Evolutionary conservation across 148 eudicot genomes (phyloP).

Genomic region (Vaccinium vitisidaea): DNA sequence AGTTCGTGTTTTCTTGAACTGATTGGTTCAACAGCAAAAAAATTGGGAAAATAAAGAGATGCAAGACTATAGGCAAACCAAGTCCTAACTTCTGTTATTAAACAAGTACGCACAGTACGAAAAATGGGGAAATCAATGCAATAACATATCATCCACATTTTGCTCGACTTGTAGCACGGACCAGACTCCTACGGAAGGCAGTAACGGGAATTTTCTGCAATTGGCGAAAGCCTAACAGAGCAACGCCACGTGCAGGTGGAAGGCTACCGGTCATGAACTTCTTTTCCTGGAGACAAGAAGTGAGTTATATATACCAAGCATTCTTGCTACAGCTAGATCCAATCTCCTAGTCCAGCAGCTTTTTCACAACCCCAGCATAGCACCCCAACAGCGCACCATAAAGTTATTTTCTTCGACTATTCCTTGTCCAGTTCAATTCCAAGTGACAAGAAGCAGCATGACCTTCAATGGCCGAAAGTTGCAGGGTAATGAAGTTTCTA

Average conservation of each 20-base stretch:
- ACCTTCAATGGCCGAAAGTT: background rate
- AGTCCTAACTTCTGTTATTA: background rate
- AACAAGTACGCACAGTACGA: background rate
- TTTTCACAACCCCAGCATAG: background rate
- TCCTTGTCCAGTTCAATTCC: background rate
- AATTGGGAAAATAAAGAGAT: background rate
- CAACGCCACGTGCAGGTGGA: background rate
- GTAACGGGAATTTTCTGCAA: background rate
- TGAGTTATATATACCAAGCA: background rate
- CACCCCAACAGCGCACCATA: background rate
- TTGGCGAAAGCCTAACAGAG: background rate
- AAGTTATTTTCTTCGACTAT: background rate
- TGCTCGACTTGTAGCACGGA: background rate
- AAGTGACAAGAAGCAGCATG: background rate
- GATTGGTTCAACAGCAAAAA: background rate
- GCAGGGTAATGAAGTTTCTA: background rate
- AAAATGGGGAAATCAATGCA: background rate
- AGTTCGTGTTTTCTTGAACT: background rate
- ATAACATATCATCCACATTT: background rate
- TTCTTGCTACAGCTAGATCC: background rate
- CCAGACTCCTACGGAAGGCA: background rate
- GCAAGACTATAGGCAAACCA: background rate
- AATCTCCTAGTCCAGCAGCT: background rate
- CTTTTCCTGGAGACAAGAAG: background rate
- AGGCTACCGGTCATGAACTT: background rate